Conservation (phyloP, 176 grass and related monocot species). For the Poa annua region DNA sequence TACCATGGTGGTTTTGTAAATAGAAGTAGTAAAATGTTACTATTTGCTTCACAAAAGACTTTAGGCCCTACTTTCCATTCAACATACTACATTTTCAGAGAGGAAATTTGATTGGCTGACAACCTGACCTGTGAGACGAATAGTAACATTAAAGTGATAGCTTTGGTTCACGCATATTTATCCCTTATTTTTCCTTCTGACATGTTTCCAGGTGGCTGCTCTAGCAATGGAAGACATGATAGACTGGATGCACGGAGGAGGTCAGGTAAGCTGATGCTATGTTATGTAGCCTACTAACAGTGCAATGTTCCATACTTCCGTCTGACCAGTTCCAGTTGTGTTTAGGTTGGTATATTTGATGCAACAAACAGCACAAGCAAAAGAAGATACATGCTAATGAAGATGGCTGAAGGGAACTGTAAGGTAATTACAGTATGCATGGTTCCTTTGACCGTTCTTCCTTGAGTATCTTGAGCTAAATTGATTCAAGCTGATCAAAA, state of each 20-base stretch:
- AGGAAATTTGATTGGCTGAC: constrained; percentile 26
- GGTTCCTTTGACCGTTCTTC: constrained; percentile 23
- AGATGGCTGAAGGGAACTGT: constrained; percentile 96
- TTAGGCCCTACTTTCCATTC: constrained; percentile 12
- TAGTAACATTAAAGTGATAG: constrained; percentile 17
- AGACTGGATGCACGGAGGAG: constrained; percentile 94
- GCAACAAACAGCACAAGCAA: constrained; percentile 92
- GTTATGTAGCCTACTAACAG: constrained; percentile 43
- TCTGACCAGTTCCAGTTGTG: constrained; percentile 37
- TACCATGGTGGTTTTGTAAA: constrained; percentile 34
- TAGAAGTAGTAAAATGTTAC: background rate
- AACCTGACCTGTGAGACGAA: background rate
- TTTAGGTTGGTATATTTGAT: constrained; percentile 98
- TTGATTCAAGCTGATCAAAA: constrained; percentile 5
- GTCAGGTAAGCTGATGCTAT: constrained; percentile 68
- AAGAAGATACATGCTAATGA: constrained; percentile 89
- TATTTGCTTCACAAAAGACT: background rate
- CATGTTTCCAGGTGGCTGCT: constrained; percentile 77
- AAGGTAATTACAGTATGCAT: constrained; percentile 65
- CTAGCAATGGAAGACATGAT: constrained; percentile 99
- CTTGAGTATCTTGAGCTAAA: constrained; percentile 33
- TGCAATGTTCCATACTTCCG: constrained; percentile 19
- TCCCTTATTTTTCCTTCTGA: constrained; percentile 21
- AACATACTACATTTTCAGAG: constrained; percentile 28
- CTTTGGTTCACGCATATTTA: constrained; percentile 34